Evolutionary conservation across 192 early-diverging fungal species (phyloP).

Genomic region (Coemansia sp.): DNA sequence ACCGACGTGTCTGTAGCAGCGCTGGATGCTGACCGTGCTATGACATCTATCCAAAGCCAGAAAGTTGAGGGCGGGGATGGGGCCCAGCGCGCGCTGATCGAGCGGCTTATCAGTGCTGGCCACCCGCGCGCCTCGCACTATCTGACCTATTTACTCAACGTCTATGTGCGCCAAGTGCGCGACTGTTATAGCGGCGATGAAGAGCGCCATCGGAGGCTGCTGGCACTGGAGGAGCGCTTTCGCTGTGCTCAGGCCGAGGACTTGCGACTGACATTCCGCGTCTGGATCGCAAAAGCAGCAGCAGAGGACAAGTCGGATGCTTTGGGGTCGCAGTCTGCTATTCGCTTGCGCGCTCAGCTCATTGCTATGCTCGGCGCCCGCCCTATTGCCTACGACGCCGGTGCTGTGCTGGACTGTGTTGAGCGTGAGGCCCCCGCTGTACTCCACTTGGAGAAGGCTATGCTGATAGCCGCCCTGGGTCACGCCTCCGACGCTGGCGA

Average conservation of each 20-base stretch:
- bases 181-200: conserved; percentile 19
- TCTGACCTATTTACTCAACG: conserved; percentile 45
- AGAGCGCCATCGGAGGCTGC: neutral
- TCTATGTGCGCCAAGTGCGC: conserved; percentile 48
- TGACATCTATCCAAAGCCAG: conserved; percentile 20
- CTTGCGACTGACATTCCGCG: conserved; percentile 36
- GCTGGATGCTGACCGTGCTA: conserved; percentile 39
- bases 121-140: conserved; percentile 45
- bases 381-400: conserved; percentile 27
- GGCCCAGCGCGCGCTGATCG: conserved; percentile 40
- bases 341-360: conserved; percentile 26
- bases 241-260: conserved; percentile 39
- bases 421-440: conserved; percentile 18
- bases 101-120: conserved; percentile 34
- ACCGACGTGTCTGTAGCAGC: conserved; percentile 21
- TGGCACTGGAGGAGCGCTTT: conserved; percentile 20
- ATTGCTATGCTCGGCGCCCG: conserved; percentile 19
- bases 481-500: conserved; percentile 20
- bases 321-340: neutral
- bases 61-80: conserved; percentile 9
- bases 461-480: conserved; percentile 34
- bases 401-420: conserved; percentile 21
- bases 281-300: conserved; percentile 8
- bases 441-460: conserved; percentile 33
- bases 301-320: neutral